Evolutionary conservation across 1,284 basidiomycete species (phyloP).

Genomic region (Takashimella tepidaria): DNA sequence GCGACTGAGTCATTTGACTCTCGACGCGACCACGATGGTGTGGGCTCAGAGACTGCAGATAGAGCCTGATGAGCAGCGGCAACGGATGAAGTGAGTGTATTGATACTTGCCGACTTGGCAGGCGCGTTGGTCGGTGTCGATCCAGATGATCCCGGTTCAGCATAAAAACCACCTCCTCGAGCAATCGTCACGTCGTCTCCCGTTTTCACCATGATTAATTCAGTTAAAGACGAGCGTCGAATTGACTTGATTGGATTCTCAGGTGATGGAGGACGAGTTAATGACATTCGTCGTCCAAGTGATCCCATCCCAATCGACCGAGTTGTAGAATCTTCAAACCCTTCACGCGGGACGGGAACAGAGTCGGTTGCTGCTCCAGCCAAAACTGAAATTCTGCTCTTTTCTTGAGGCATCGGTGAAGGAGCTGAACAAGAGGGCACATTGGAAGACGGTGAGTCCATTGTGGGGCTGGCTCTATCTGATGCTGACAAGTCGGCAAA

Average conservation of each 20-base stretch:
- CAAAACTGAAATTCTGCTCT: not conserved
- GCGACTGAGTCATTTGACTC: slow-evolving; percentile 26
- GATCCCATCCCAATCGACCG: not conserved
- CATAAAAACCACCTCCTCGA: slow-evolving; percentile 7
- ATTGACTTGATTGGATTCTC: slow-evolving; percentile 14
- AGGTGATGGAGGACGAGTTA: slow-evolving; percentile 28
- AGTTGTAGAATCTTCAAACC: not conserved
- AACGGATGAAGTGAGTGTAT: not conserved
- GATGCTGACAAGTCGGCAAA: slow-evolving; percentile 36
- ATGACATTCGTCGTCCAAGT: slow-evolving; percentile 2
- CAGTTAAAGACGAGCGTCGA: slow-evolving; percentile 33
- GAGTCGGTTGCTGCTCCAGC: not conserved
- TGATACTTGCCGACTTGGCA: not conserved
- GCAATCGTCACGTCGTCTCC: slow-evolving; percentile 35
- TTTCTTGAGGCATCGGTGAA: not conserved
- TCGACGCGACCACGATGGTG: slow-evolving; percentile 11
- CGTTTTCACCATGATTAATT: slow-evolving; percentile 36
- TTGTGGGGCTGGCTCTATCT: slow-evolving; percentile 11
- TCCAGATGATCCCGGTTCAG: not conserved
- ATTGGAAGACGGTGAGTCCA: slow-evolving; percentile 9
- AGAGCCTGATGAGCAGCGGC: not conserved
- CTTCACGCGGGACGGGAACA: not conserved
- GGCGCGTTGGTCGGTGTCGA: not conserved
- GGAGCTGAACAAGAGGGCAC: not conserved
- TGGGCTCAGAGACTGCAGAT: not conserved